These are phyloP conservation scores for Colletotrichum zoysiae DNA, from an alignment of 2,329 filamentous ascomycete species.

Conservation along the genomic window DNA sequence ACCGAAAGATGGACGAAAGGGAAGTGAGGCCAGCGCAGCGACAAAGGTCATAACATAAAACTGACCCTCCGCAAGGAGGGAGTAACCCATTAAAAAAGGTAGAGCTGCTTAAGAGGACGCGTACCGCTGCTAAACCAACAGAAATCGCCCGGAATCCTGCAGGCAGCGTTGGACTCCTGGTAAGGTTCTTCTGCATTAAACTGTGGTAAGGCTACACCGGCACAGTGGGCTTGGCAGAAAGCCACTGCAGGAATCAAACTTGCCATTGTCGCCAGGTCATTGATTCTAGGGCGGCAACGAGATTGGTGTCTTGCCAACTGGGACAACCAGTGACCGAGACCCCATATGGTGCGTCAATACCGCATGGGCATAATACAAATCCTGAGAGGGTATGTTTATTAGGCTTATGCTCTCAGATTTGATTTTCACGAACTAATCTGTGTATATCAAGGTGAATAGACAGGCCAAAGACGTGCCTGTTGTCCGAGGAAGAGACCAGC, in stretches of 20 bases:
- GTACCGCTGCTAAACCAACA: constrained; percentile 1
- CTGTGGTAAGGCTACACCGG: constrained; percentile 26
- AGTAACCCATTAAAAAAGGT: constrained; percentile 14
- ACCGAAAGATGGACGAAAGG: background rate
- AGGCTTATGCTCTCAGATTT: background rate
- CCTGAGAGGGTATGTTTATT: background rate
- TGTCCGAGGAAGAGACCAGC: background rate
- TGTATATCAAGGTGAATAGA: background rate
- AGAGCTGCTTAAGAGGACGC: constrained; percentile 20
- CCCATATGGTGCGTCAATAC: background rate
- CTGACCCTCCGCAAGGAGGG: background rate
- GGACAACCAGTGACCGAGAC: constrained; percentile 18
- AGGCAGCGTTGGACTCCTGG: constrained; percentile 17
- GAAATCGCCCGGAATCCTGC: constrained; percentile 11
- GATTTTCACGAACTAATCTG: background rate
- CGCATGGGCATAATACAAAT: background rate
- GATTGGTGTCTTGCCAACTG: constrained; percentile 36
- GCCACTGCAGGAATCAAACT: constrained; percentile 6
- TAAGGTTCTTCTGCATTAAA: constrained; percentile 30
- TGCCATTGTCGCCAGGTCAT: constrained; percentile 9
- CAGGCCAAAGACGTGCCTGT: constrained; percentile 2
- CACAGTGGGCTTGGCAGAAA: constrained; percentile 15
- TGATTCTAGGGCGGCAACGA: constrained; percentile 30
- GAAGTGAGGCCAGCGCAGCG: background rate
- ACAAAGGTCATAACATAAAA: background rate